Evolutionary conservation across 495 filamentous ascomycete genomes (phyloP).

Genomic region (Penicillium simplicissimum): DNA sequence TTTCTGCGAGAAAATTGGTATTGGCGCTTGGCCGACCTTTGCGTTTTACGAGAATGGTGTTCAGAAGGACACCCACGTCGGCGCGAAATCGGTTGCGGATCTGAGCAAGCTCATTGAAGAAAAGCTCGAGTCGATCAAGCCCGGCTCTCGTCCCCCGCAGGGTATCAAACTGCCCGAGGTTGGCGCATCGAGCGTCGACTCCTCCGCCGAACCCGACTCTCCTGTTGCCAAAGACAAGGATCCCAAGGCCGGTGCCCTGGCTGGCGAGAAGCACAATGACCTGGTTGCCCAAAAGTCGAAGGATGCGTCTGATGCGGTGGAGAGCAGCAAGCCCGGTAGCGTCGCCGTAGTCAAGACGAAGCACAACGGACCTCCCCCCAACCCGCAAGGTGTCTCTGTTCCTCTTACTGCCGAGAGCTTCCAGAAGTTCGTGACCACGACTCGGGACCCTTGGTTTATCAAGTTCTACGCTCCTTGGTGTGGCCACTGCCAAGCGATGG

Average conservation of each 20-base stretch:
- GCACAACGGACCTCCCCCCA: constrained; percentile 58
- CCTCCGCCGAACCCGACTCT: constrained; percentile 47
- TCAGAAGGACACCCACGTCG: constrained; percentile 58
- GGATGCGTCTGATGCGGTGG: constrained; percentile 17
- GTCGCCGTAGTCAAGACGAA: constrained; percentile 33
- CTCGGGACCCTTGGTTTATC: constrained; percentile 93
- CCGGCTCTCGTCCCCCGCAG: constrained; percentile 70
- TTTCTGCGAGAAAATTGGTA: constrained; percentile 63
- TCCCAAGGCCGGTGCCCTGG: constrained; percentile 42
- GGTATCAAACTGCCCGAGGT: constrained; percentile 63
- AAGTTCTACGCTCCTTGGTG: constrained; percentile 99
- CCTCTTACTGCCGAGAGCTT: constrained; percentile 82
- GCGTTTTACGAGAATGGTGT: constrained; percentile 82
- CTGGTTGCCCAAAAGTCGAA: constrained; percentile 35
- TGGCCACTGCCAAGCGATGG: constrained; percentile 88
- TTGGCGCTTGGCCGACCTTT: constrained; percentile 71
- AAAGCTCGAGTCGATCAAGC: constrained; percentile 71
- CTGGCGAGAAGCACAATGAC: constrained; percentile 49
- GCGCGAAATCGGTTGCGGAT: constrained; percentile 58
- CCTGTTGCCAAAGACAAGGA: constrained; percentile 53
- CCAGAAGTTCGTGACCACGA: constrained; percentile 79
- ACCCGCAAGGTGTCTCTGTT: constrained; percentile 71
- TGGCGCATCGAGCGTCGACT: constrained; percentile 51
- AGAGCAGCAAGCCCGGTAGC: constrained; percentile 31
- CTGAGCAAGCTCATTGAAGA: constrained; percentile 74